These are phyloP conservation scores for Solanum aculeatissimum DNA, from an alignment of 305 asterid genomes.

Conservation along the genomic window DNA sequence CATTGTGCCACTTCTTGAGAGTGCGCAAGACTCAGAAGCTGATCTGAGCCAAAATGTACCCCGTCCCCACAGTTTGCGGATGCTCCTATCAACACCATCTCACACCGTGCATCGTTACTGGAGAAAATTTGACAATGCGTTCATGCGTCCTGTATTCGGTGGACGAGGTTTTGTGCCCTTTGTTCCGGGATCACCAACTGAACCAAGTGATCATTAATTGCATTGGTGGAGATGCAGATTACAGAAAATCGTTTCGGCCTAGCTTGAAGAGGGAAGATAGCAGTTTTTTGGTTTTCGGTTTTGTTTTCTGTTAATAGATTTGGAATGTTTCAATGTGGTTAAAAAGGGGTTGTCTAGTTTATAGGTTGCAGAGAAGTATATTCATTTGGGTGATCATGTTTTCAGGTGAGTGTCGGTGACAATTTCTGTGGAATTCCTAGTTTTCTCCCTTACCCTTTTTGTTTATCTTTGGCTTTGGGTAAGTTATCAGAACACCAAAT, in stretches of 20 bases:
- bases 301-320: not conserved
- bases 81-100: conserved; percentile 58
- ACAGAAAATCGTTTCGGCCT: not conserved
- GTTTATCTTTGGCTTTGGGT: not conserved
- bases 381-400: not conserved
- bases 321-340: not conserved
- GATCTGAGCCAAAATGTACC: conserved; percentile 14
- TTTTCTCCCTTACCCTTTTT: not conserved
- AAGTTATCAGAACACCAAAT: not conserved
- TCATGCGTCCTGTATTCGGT: conserved; percentile 94
- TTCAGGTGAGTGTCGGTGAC: not conserved
- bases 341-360: not conserved
- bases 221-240: conserved; percentile 7
- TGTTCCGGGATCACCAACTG: conserved; percentile 77
- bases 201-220: conserved; percentile 23
- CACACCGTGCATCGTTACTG: conserved; percentile 78
- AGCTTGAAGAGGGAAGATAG: not conserved
- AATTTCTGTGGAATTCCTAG: conserved; percentile 5
- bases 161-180: conserved; percentile 88
- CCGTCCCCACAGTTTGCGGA: conserved; percentile 69
- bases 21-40: conserved; percentile 30
- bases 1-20: conserved; percentile 47
- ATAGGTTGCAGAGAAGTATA: not conserved
- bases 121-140: conserved; percentile 74
- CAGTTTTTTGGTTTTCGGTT: not conserved